Evolutionary conservation across 306 rosid genomes (phyloP), one percentile per base, ranked within the genome.

Genomic region (Pterocarpus santalinus): DNA sequence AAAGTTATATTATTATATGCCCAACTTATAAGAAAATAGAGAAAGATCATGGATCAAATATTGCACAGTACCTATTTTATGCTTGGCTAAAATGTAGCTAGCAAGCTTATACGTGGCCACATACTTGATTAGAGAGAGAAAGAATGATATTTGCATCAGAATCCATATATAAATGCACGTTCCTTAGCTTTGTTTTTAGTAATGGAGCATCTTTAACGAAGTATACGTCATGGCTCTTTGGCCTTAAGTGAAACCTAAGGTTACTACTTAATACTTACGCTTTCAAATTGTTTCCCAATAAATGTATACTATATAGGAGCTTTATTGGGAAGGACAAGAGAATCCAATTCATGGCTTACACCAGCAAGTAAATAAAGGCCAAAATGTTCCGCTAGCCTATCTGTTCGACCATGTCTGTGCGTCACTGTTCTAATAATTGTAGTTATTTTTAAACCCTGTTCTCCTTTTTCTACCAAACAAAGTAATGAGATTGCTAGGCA

Each of bases 271-370:
- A 38, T 38, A 8, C 16, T 51, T 60, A 52, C 76, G 86, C 81
- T 87, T 82, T 86, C 81, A 71, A 53, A 65, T 55, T 65, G 87
- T 75, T 87, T 85, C 69, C 12, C 43, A 43, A 43, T 30, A 60
- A 72, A 84, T 72, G 2, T 47, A 57, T 41, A 66, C 28, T 70
- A 39, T 65, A 14, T 8, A 13, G 35, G 73, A 71, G 58, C 87
- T 91, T 88, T 90, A 80, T 49, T 65, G 84, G 67, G 82, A 86
- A 84, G 69, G 91, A 86, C 94, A 86, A 93, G 79, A 83, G 93
- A 85, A 89, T 91, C 94, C 91, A 86, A 77, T 81, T 90, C 91
- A 82, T 82, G 86, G 83, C 91, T 88, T 77, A 89, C 92, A 84
- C 85, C 84, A 84, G 84, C 91, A 81, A 69, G 35, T 65, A 71